Base-by-base conservation (phyloP, 2,329 filamentous ascomycete genomes). In the Cytospora piceicola region DNA sequence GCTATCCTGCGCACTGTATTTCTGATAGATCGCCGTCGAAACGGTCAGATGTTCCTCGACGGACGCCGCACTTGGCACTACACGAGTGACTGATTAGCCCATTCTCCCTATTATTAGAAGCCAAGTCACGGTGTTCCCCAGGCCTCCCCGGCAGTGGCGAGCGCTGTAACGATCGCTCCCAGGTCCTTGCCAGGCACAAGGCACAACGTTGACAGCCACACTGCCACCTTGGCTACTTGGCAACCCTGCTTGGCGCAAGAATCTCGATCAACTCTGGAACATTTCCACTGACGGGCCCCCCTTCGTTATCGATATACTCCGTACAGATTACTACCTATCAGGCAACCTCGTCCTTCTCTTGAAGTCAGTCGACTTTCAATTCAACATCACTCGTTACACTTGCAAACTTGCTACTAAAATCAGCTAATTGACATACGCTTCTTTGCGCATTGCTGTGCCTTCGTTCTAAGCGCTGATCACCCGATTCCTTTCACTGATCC, bases 51-150 rank as follows among this genome's bases (percentile, higher is more conserved):
- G 51, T 11, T 24, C 51, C 42, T 32, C 34, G 36, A 34, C 34
- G 59, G 52, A 24, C 32, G 59, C 51, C 20, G n/a, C 17, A 49
- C 55, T 62, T 61, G 59, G 36, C 60, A 56, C 60, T 56, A 9
- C 20, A 9, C 39, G 11, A 17, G 52, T 15, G 53, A 49, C 51
- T 62, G 49, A 52, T 62, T 62, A 52, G 52, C 49, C 60, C 57
- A 57, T 51, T 24, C 49, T 46, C 61, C 54, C 61, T 63, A 63
- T 63, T 57, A 54, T 57, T 63, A 63, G 61, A 57, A n/a, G 39
- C 22, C 60, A 46, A 46, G 59, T 57, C 60, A 62, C 27, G 36
- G 49, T 62, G 29, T 56, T 56, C 55, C 53, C 27, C 53, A 52
- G 61, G 29, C 5, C 52, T 14, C 9, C 24, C 52, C 27, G 24